Conservation (phyloP, 257 asterid genomes). For the Galeopsis tetrahit region DNA sequence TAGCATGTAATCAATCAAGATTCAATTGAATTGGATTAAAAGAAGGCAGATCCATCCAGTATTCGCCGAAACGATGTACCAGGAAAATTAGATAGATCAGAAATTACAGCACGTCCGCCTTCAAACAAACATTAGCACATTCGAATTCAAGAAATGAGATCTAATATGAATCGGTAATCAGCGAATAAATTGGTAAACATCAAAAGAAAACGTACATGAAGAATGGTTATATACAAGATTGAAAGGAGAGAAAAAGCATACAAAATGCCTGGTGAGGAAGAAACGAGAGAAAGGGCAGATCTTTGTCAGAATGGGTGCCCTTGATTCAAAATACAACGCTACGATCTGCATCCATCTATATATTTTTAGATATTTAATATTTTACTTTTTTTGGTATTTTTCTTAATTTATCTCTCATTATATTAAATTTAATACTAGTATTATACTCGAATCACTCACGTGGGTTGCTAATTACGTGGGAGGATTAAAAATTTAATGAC, state of each 20-base stretch:
- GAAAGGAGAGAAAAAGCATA: background rate
- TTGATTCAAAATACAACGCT: background rate
- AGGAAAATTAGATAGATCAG: constrained; percentile 16
- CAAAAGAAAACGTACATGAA: background rate
- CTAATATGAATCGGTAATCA: background rate
- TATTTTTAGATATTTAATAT: too few species aligned
- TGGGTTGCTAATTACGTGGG: too few species aligned
- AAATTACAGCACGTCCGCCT: too few species aligned
- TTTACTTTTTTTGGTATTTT: too few species aligned
- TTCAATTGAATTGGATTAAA: background rate
- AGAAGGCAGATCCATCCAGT: constrained; percentile 30
- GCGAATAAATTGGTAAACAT: background rate
- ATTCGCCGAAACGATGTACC: background rate
- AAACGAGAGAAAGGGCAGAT: background rate
- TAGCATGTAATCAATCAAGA: background rate
- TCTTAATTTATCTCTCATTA: too few species aligned
- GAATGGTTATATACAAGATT: background rate
- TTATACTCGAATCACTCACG: too few species aligned
- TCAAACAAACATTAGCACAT: background rate
- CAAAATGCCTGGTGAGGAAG: background rate
- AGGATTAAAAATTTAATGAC: too few species aligned
- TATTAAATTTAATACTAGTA: too few species aligned
- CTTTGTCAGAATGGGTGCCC: background rate
- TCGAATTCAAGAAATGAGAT: background rate
- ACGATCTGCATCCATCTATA: background rate